Base-by-base conservation (phyloP, 805 yeast genomes). In the Blastobotrys peoriensis region DNA sequence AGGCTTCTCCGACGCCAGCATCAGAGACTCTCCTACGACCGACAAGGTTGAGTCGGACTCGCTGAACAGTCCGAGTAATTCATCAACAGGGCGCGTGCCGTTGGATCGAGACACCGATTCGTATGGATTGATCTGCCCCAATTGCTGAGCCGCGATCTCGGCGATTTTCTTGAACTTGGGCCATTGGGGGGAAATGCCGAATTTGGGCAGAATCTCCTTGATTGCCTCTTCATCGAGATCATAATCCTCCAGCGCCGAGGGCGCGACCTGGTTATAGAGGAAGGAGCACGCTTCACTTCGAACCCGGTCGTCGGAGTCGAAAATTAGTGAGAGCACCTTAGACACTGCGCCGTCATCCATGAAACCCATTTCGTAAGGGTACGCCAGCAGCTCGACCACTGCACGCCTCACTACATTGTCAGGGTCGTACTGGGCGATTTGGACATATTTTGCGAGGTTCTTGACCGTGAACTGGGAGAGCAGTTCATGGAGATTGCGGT, bases 391-490 rank as follows among this genome's bases (percentile, higher is more conserved):
- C 17, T 65, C 58, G 2, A 80, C 67, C 3, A 84, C 69, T 41
- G 70, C 60, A 3, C 69, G 56, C 54, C 80, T 74, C 1, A 83
- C 85, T 33, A 69, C 69, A 10, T 64, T 50, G 51, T 81, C 88
- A 3, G 71, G 62, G 54, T 81, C 87, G 44, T 66, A 64, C 18
- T 69, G 55, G 1, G 79, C 77, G 56, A 86, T 83, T 42, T 80
- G 82, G 18, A 85, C 65, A 25, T 87, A 61, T 55, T 86, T 79
- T 3, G 64, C 62, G 51, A 80, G 78, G 62, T 83, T 84, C 49
- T 87, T 72, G 47, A 83, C 86, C 2, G 91, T 79, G 60, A 88
- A 88, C 55, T 81, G 89, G 45, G 86, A 72, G 33, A 88, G 71
- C 0, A 88, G 86, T 0, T 81, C 66, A n/a, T 74, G 72, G 43